These are phyloP conservation scores for Trichosporon sp. DNA, from an alignment of 1,284 basidiomycete genomes.

Conservation along the genomic window DNA sequence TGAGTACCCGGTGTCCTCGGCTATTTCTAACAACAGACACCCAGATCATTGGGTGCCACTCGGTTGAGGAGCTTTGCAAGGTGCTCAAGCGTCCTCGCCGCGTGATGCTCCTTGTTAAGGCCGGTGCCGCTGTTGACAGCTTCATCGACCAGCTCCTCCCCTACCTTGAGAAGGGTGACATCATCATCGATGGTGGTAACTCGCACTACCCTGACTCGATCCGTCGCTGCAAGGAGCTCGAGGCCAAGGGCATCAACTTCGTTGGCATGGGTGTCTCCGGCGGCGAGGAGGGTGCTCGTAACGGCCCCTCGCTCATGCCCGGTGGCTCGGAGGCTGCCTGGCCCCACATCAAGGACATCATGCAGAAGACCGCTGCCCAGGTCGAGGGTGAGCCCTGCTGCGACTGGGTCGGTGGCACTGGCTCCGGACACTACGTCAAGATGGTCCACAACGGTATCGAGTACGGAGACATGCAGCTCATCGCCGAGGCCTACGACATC, in stretches of 20 bases:
- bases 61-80: slow-evolving; percentile 73
- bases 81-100: slow-evolving; percentile 60
- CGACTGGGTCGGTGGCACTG: slow-evolving; percentile 98
- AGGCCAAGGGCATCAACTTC: slow-evolving; percentile 89
- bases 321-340: slow-evolving; percentile 92
- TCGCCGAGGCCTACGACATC: slow-evolving; percentile 97
- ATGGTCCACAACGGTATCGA: slow-evolving; percentile 71
- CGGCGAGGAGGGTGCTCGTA: slow-evolving; percentile 97
- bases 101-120: slow-evolving; percentile 85
- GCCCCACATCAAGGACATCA: slow-evolving; percentile 96
- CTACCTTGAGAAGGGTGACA: slow-evolving; percentile 65
- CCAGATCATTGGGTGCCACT: slow-evolving; percentile 90
- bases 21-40: slow-evolving; percentile 60
- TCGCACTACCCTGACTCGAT: slow-evolving; percentile 99
- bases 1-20: slow-evolving; percentile 42
- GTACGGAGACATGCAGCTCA: slow-evolving; percentile 99
- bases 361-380: slow-evolving; percentile 96
- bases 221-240: slow-evolving; percentile 88
- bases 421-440: slow-evolving; percentile 91
- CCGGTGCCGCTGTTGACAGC: slow-evolving; percentile 58
- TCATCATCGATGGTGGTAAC: slow-evolving; percentile 99
- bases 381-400: slow-evolving; percentile 95
- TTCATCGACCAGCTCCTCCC: slow-evolving; percentile 58
- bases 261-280: slow-evolving; percentile 99
- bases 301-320: slow-evolving; percentile 99